These are phyloP conservation scores for Lagenidium sp. DNA, from an alignment of 352 stramenopile species.

Conservation along the genomic window DNA sequence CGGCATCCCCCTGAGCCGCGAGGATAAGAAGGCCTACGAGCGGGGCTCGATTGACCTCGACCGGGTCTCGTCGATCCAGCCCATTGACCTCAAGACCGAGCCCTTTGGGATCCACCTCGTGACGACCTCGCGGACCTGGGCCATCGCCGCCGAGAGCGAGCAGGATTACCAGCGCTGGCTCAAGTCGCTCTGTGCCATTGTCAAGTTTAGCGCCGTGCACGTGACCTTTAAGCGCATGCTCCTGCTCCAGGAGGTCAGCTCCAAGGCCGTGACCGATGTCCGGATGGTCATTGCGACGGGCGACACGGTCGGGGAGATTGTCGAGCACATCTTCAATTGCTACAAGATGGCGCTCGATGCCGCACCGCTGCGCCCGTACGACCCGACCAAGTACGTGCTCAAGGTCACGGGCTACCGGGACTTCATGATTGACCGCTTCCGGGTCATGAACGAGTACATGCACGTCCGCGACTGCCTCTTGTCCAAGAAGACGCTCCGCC, in stretches of 20 bases:
- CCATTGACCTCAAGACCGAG: constrained; percentile 52
- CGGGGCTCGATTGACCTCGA: constrained; percentile 74
- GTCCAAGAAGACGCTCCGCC: constrained; percentile 78
- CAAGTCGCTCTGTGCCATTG: constrained; percentile 64
- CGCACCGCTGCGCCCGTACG: constrained; percentile 63
- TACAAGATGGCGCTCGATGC: constrained; percentile 78
- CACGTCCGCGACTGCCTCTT: constrained; percentile 80
- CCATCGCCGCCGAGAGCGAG: constrained; percentile 62
- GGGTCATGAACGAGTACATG: constrained; percentile 84
- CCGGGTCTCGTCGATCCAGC: constrained; percentile 69
- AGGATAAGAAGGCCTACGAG: constrained; percentile 71
- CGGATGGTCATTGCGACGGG: constrained; percentile 76
- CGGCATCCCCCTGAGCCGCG: constrained; percentile 48
- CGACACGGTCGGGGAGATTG: constrained; percentile 81
- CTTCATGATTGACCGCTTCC: constrained; percentile 79
- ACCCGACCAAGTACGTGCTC: constrained; percentile 71
- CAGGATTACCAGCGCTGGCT: constrained; percentile 74
- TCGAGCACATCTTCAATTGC: constrained; percentile 86
- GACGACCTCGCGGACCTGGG: constrained; percentile 69
- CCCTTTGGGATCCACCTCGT: constrained; percentile 73
- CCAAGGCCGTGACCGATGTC: constrained; percentile 76
- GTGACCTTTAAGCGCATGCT: constrained; percentile 80
- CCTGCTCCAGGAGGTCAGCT: constrained; percentile 76
- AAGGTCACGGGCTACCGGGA: constrained; percentile 83
- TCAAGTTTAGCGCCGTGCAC: constrained; percentile 77